Evolutionary conservation across 169 alveolate species (phyloP).

Genomic region (Plasmodium cynomolgi): DNA sequence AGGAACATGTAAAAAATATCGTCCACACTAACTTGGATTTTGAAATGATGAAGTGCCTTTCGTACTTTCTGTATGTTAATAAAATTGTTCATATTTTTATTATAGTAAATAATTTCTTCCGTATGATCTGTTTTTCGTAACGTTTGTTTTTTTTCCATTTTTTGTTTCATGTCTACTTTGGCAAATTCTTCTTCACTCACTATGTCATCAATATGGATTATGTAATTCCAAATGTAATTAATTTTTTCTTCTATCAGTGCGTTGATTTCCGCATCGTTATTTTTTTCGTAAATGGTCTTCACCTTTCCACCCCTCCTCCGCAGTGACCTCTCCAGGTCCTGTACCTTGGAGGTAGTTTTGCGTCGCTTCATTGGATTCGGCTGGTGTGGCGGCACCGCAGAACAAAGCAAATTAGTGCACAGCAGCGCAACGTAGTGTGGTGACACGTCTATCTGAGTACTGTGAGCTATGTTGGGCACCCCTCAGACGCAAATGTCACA

Average conservation of each 20-base stretch:
- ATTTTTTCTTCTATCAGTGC: slow-evolving; percentile 48
- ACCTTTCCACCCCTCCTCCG: slow-evolving; percentile 51
- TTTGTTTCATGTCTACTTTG: slow-evolving; percentile 61
- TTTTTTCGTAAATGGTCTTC: slow-evolving; percentile 64
- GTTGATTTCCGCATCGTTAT: slow-evolving; percentile 13
- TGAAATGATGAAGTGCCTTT: slow-evolving; percentile 52
- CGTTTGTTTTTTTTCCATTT: slow-evolving; percentile 39
- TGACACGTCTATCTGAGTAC: background rate
- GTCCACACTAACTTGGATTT: slow-evolving; percentile 45
- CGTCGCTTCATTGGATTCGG: slow-evolving; percentile 11
- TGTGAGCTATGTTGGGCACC: background rate
- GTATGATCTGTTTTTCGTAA: slow-evolving; percentile 13
- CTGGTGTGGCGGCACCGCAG: background rate
- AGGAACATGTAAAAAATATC: slow-evolving; percentile 61
- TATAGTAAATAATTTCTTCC: slow-evolving; percentile 64
- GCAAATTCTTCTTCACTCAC: slow-evolving; percentile 49
- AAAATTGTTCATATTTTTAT: slow-evolving; percentile 47
- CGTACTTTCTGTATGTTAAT: slow-evolving; percentile 51
- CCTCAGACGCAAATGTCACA: background rate
- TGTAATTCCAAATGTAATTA: slow-evolving; percentile 57
- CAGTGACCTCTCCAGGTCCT: slow-evolving; percentile 31
- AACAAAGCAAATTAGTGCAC: background rate
- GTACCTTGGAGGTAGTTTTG: background rate
- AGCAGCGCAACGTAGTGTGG: background rate
- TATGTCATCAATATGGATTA: slow-evolving; percentile 51